Percentiles rank a stretch among this genome's conserved stretches.
phyloP scores from a whole-genome alignment of 129 eudicot species.

The Sambucus nigra region DNA sequence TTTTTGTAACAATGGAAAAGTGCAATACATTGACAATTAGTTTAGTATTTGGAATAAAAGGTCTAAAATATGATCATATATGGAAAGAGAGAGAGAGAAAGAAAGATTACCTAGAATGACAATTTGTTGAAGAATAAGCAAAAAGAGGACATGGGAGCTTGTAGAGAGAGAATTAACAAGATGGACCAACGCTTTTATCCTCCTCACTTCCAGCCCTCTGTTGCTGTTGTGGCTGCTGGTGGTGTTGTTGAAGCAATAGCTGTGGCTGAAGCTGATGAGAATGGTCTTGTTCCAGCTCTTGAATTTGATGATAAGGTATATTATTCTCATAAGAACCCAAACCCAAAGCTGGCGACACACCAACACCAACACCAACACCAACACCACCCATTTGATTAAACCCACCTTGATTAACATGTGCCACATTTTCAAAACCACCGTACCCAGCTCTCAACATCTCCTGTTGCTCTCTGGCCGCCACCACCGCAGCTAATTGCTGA shows the following conservation, averaged over 20 bases:
- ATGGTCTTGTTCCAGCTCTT: conserved; percentile 19
- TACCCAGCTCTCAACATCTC: conserved; percentile 32
- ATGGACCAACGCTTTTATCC: conserved; percentile 25
- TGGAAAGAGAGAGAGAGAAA: neutral
- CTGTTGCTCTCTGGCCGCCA: conserved; percentile 35
- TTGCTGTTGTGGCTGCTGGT: conserved; percentile 17
- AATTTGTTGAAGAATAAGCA: conserved; percentile 15
- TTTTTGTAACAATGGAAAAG: no score
- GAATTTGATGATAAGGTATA: conserved; percentile 16
- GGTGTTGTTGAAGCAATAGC: conserved; percentile 18
- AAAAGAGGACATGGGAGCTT: conserved; percentile 9
- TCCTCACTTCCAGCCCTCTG: conserved; percentile 36
- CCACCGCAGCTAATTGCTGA: conserved; percentile 31
- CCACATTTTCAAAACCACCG: neutral
- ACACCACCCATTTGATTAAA: conserved; percentile 19
- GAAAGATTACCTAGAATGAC: conserved; percentile 20
- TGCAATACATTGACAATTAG: no score
- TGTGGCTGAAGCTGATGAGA: conserved; percentile 28
- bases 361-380: no score
- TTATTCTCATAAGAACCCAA: conserved; percentile 24
- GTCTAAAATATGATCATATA: no score
- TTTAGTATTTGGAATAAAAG: neutral
- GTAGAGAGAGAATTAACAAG: conserved; percentile 7
- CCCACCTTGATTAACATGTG: conserved; percentile 27
- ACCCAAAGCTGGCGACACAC: conserved; percentile 22